Evolutionary conservation across 1,139 yeast genomes (phyloP).

Genomic region (Candida pseudocylindracea): DNA sequence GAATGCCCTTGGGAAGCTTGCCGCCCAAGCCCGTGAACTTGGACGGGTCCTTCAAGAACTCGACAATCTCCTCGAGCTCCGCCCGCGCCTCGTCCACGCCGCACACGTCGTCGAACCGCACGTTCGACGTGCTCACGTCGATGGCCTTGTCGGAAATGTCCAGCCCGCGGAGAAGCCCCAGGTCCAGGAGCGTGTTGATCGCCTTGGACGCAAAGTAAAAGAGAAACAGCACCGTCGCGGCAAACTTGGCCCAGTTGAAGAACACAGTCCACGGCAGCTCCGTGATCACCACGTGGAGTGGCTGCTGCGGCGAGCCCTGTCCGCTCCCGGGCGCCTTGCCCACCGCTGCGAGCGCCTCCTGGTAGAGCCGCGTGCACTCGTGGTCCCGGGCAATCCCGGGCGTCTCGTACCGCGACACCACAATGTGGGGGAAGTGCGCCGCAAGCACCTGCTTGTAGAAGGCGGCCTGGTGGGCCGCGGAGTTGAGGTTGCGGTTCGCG

Average conservation of each 20-base stretch:
- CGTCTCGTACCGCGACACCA: conserved; percentile 77
- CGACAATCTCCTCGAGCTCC: conserved; percentile 91
- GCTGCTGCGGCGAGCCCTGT: conserved; percentile 36
- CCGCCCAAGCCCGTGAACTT: conserved; percentile 95
- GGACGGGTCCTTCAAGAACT: conserved; percentile 86
- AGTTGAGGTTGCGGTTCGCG: conserved; percentile 53
- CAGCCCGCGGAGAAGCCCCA: conserved; percentile 45
- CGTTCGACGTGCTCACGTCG: conserved; percentile 74
- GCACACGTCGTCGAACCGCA: conserved; percentile 77
- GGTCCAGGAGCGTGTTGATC: conserved; percentile 61
- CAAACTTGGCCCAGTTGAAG: conserved; percentile 80
- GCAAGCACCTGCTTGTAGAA: conserved; percentile 54
- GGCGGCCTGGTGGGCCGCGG: conserved; percentile 55
- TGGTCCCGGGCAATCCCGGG: conserved; percentile 68
- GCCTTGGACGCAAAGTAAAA: conserved; percentile 59
- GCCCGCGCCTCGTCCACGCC: conserved; percentile 98
- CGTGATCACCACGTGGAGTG: conserved; percentile 77
- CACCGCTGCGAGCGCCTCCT: conserved; percentile 55
- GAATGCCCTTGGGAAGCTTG: conserved; percentile 87
- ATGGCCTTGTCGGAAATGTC: conserved; percentile 57
- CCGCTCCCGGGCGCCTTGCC: conserved; percentile 32
- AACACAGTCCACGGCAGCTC: conserved; percentile 61
- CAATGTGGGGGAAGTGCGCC: conserved; percentile 80
- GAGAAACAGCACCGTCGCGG: conserved; percentile 54
- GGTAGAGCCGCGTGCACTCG: conserved; percentile 58